Evolutionary conservation across 495 filamentous ascomycete genomes (phyloP).

Genomic region (Penicillium turbatum): DNA sequence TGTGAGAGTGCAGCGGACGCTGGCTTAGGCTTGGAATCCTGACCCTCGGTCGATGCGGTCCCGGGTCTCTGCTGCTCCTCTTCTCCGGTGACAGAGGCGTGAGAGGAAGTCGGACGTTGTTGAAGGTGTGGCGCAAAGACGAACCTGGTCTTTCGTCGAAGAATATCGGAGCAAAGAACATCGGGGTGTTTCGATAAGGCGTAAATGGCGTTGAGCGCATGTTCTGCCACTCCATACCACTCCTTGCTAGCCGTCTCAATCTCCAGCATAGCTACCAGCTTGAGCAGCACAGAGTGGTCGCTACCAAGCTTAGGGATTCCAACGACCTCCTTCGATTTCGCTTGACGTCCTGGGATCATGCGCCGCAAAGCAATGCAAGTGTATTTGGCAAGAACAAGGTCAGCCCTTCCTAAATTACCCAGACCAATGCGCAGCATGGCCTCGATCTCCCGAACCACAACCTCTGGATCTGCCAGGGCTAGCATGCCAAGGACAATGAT

Average conservation of each 20-base stretch:
- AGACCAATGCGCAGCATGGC: constrained; percentile 88
- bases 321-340: constrained; percentile 61
- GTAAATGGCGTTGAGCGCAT: constrained; percentile 94
- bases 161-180: constrained; percentile 85
- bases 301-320: constrained; percentile 79
- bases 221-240: constrained; percentile 97
- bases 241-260: constrained; percentile 84
- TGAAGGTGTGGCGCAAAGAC: constrained; percentile 60
- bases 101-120: constrained; percentile 32
- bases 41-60: constrained; percentile 32
- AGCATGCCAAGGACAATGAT: constrained; percentile 99
- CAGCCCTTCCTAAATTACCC: constrained; percentile 69
- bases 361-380: constrained; percentile 89
- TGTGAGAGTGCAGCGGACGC: constrained; percentile 77
- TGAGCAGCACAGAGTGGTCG: constrained; percentile 79
- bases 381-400: constrained; percentile 87
- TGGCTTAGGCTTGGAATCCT: constrained; percentile 28
- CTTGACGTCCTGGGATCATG: constrained; percentile 79
- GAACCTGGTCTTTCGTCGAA: constrained; percentile 76
- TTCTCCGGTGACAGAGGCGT: constrained; percentile 29
- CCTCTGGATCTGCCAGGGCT: constrained; percentile 84
- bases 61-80: constrained; percentile 53
- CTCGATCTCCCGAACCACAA: constrained; percentile 90
- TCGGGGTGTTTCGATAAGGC: constrained; percentile 92
- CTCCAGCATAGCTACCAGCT: constrained; percentile 79